Base-by-base conservation (phyloP, 2,329 filamentous ascomycete species). In the Pseudomassariella vexata region DNA sequence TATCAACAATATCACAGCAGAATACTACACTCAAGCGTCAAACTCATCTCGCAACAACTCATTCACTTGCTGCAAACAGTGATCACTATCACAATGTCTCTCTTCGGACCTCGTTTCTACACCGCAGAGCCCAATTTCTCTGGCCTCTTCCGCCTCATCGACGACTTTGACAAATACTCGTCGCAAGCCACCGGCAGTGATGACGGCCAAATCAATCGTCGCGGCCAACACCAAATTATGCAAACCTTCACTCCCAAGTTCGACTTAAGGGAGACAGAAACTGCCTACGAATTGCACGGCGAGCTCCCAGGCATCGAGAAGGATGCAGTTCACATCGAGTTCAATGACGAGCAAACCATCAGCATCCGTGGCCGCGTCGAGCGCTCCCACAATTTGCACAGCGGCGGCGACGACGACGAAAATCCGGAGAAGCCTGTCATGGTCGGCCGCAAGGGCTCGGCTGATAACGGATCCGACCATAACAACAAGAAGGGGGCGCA, bases 301-400 rank as follows among this genome's bases (percentile, higher is more conserved):
- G 34, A 36, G 8, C 34, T 36, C 11, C 28, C 34, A 5, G 34
- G 34, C 28, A 22, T 32, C 23, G 15, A 31, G 5, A 32, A 32
- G 23, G 29, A 36, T 5, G 11, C 32, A 19, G n/a, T 36, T 10
- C 11, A 32, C 28, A 11, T 36, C 24, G 28, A 36, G 21, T 36
- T 36, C 19, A 19, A 16, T 17, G 29, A 36, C 28, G 31, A 34
- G n/a, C 34, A 36, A 12, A 36, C 34, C 17, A 12, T 36, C n/a
- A 16, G 14, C 17, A 22, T 36, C 20, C 17, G 19, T 24, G 34
- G 34, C 34, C 27, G 22, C 8, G 26, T 35, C n/a, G 33, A 35
- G 33, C 26, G 28, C 9, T 23, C 21, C n/a, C n/a, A 23, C 21
- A 9, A 9, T n/a, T 23, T n/a, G 21, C 9, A 20, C 18, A 22